phyloP scores from a whole-genome alignment of 2,329 filamentous ascomycete species.

The Aspergillus viridinutans region DNA sequence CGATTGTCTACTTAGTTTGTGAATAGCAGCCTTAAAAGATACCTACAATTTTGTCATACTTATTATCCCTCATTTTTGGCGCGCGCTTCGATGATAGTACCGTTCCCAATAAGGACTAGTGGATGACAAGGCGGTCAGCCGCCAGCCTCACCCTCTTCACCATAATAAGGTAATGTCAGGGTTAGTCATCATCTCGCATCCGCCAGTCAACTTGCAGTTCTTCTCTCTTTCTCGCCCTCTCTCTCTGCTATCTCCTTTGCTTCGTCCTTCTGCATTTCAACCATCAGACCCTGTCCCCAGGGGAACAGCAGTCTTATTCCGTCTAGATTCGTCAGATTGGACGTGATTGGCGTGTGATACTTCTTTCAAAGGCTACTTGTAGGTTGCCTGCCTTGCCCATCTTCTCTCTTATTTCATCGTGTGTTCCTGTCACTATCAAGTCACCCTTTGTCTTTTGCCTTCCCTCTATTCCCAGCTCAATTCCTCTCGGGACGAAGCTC shows the following conservation, averaged over 20 bases:
- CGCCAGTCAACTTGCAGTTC: not conserved
- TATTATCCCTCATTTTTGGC: not conserved
- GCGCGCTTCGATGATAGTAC: not conserved
- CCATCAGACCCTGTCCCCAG: slow-evolving; percentile 1
- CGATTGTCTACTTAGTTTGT: not conserved
- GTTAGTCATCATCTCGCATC: not conserved
- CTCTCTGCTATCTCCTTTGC: not conserved
- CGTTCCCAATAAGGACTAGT: not conserved
- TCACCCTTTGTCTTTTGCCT: slow-evolving; percentile 16
- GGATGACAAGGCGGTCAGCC: not conserved
- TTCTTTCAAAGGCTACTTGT: slow-evolving; percentile 38
- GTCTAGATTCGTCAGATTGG: slow-evolving; percentile 15
- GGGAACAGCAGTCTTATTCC: slow-evolving; percentile 9
- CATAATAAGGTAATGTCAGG: too few relatives aligned
- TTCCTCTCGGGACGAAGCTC: slow-evolving; percentile 3
- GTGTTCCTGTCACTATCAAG: slow-evolving; percentile 8
- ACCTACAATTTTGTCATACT: not conserved
- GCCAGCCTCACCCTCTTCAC: too few relatives aligned
- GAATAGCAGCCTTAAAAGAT: not conserved
- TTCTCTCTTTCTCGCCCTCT: not conserved
- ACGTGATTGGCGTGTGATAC: slow-evolving; percentile 10
- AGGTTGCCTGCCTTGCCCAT: slow-evolving; percentile 36
- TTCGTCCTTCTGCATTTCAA: not conserved
- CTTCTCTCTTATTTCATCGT: slow-evolving; percentile 19
- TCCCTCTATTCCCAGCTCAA: slow-evolving; percentile 15